Conservation (phyloP, 495 filamentous ascomycete species). For the Penicillium diatomitis region DNA sequence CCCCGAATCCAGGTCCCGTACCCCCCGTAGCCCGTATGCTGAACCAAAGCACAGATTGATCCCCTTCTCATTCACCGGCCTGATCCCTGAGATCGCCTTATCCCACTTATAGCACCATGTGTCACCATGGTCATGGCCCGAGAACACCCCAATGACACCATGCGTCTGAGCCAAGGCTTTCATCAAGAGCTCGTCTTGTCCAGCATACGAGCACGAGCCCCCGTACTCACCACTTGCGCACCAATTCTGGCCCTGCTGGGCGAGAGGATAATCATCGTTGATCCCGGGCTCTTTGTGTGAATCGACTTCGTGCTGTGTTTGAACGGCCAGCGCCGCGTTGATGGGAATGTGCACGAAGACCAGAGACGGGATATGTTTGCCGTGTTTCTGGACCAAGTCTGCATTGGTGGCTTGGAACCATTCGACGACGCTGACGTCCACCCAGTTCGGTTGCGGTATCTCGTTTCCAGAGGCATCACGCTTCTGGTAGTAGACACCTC, state of each 20-base stretch:
- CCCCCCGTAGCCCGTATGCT: conserved; percentile 59
- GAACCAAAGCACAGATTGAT: conserved; percentile 51
- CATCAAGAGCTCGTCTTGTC: conserved; percentile 56
- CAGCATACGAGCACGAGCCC: conserved; percentile 16
- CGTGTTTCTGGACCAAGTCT: conserved; percentile 29
- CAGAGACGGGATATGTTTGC: conserved; percentile 45
- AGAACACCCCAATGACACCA: conserved; percentile 50
- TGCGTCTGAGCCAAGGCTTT: conserved; percentile 42
- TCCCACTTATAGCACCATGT: conserved; percentile 45
- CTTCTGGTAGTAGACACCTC: conserved; percentile 47
- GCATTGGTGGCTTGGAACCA: conserved; percentile 48
- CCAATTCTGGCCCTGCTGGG: conserved; percentile 42
- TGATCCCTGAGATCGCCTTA: conserved; percentile 11
- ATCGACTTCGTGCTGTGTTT: conserved; percentile 28
- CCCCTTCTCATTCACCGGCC: conserved; percentile 24
- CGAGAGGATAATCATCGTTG: conserved; percentile 51
- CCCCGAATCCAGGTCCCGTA: conserved; percentile 59
- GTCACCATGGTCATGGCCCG: conserved; percentile 60
- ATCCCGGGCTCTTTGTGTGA: conserved; percentile 47
- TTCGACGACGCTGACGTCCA: conserved; percentile 34
- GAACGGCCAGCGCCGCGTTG: conserved; percentile 42
- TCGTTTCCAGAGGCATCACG: conserved; percentile 22
- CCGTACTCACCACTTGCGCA: conserved; percentile 15
- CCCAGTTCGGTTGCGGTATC: conserved; percentile 25
- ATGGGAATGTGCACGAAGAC: conserved; percentile 64